Conservation (phyloP, 345 rosid genomes). For the Rhizophora mangle region DNA sequence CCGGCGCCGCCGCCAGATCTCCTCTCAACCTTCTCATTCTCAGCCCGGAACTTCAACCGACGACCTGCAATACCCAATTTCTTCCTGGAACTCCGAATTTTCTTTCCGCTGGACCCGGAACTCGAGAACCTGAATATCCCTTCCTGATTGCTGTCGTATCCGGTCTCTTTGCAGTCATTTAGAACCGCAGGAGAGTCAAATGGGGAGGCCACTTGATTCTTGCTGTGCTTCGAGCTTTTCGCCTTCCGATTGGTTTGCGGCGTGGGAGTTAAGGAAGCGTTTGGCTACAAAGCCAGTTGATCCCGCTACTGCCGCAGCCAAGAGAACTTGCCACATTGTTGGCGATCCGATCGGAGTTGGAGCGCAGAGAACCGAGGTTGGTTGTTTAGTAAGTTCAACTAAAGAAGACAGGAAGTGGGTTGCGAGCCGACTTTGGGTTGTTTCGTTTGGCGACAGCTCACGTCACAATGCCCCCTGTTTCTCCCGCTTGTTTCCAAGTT, state of each 20-base stretch:
- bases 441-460: too few species aligned
- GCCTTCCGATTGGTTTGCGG: constrained; percentile 29
- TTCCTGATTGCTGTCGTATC: constrained; percentile 30
- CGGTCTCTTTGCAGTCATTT: constrained; percentile 15
- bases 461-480: constrained; percentile 4
- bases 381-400: too few species aligned
- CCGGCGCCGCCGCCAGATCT: constrained; percentile 14
- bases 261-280: constrained; percentile 30
- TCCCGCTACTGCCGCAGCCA: constrained; percentile 79
- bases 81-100: constrained; percentile 19
- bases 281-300: constrained; percentile 65
- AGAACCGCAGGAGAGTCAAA: constrained; percentile 18
- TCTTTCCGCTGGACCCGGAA: constrained; percentile 41
- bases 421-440: background rate
- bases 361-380: background rate
- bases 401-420: background rate
- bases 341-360: background rate
- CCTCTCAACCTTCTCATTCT: constrained; percentile 21
- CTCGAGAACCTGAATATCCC: constrained; percentile 73
- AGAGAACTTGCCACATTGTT: constrained; percentile 71
- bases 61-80: constrained; percentile 27
- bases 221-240: constrained; percentile 3
- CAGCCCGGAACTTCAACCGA: constrained; percentile 24
- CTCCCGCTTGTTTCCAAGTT: constrained; percentile 12
- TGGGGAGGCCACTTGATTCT: constrained; percentile 11